Conservation (phyloP, 495 filamentous ascomycete genomes). For the Peziza echinospora region DNA sequence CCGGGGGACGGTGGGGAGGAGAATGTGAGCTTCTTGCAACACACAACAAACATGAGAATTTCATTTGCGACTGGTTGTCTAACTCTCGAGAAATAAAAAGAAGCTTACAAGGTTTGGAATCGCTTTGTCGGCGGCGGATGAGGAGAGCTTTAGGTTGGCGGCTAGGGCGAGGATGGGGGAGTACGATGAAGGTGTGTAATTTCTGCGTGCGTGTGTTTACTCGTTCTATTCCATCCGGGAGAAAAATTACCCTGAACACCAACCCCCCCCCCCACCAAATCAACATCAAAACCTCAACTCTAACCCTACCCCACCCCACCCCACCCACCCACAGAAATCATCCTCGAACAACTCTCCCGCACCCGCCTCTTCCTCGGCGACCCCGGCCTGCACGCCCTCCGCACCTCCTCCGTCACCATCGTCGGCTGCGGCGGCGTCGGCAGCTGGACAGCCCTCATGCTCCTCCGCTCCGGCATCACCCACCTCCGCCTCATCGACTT, state of each 20-base stretch:
- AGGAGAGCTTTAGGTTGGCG: slow-evolving; percentile 52
- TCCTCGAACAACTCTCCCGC: slow-evolving; percentile 85
- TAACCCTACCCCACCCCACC: slow-evolving; percentile 2
- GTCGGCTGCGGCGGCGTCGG: slow-evolving; percentile 91
- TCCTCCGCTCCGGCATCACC: slow-evolving; percentile 72
- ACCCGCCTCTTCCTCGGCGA: slow-evolving; percentile 82
- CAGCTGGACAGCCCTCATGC: slow-evolving; percentile 67
- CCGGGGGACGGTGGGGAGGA: slow-evolving; percentile 23
- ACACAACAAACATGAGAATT: too few species aligned
- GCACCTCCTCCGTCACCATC: slow-evolving; percentile 61
- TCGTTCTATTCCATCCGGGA: too few species aligned
- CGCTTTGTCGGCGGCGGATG: slow-evolving; percentile 56
- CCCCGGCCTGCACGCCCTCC: slow-evolving; percentile 55
- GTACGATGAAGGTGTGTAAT: slow-evolving; percentile 87
- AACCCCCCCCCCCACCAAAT: slow-evolving; percentile 2
- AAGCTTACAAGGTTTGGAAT: slow-evolving; percentile 59
- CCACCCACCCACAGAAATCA: slow-evolving; percentile 37
- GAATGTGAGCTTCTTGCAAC: slow-evolving; percentile 21
- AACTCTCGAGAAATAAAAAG: slow-evolving; percentile 7
- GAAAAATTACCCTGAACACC: too few species aligned
- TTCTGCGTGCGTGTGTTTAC: too few species aligned
- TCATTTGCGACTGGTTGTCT: neutral
- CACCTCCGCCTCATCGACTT: slow-evolving; percentile 86
- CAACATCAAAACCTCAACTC: neutral
- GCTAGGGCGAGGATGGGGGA: slow-evolving; percentile 63